These are phyloP conservation scores for Cubamyces sp. DNA, from an alignment of 768 basidiomycete genomes.

Conservation along the genomic window DNA sequence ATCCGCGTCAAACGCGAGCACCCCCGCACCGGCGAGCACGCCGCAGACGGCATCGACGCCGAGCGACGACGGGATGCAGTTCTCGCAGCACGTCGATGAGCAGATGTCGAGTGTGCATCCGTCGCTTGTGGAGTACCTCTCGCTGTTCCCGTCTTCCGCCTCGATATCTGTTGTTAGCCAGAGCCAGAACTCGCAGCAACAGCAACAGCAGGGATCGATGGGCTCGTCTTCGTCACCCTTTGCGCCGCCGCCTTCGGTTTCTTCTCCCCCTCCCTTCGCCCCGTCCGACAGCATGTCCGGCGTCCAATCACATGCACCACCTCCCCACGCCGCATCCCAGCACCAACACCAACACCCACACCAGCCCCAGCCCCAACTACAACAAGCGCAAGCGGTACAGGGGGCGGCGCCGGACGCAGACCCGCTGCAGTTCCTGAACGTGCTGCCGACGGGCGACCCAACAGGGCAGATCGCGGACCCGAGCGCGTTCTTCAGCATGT, in stretches of 20 bases:
- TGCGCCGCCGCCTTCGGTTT: neutral
- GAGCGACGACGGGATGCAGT: conserved; percentile 29
- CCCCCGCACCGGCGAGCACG: conserved; percentile 9
- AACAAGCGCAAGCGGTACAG: neutral
- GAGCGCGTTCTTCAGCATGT: conserved; percentile 26
- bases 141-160: conserved; percentile 44
- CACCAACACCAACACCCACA: neutral
- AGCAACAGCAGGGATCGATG: conserved; percentile 6
- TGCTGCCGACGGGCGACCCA: conserved; percentile 7
- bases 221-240: neutral
- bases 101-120: conserved; percentile 58
- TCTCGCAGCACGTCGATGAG: conserved; percentile 30
- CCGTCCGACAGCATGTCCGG: neutral
- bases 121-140: conserved; percentile 63
- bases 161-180: conserved; percentile 35
- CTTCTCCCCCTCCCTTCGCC: conserved; percentile 3
- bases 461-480: conserved; percentile 13
- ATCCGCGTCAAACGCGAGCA: neutral
- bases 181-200: neutral
- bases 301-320: neutral
- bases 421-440: conserved; percentile 18
- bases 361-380: neutral
- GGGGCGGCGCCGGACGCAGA: neutral
- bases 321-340: neutral
- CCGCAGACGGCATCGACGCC: conserved; percentile 26